These are phyloP conservation scores for Gloeopeniophorella convolvens DNA, from an alignment of 768 basidiomycete genomes.

Conservation along the genomic window DNA sequence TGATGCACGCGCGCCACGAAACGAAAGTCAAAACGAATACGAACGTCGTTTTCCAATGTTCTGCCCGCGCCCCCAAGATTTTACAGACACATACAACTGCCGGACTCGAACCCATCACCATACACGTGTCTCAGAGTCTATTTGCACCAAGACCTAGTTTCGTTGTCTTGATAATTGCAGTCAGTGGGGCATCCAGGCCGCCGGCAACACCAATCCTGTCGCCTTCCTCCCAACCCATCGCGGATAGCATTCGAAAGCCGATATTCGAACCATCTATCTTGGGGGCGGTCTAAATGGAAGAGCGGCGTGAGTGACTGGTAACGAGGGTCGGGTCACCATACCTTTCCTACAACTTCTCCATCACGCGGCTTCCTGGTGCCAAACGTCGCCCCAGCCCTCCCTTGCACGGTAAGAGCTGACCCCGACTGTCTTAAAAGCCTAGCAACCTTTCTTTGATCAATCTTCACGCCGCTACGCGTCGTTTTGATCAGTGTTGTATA, in stretches of 20 bases:
- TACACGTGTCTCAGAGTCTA: no score
- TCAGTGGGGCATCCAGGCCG: conserved; percentile 70
- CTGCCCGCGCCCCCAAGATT: no score
- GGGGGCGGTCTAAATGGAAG: conserved; percentile 53
- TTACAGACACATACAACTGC: no score
- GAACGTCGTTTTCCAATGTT: no score
- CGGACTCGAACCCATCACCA: no score
- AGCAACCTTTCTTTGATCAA: conserved; percentile 57
- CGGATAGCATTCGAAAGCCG: conserved; percentile 80
- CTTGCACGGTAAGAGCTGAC: no score
- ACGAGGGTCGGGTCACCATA: conserved; percentile 24
- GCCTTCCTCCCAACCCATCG: conserved; percentile 92
- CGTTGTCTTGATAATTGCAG: conserved; percentile 80
- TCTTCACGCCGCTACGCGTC: conserved; percentile 42
- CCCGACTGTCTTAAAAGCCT: conserved; percentile 32
- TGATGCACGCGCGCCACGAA: no score
- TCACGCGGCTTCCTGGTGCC: conserved; percentile 47
- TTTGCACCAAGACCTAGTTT: conserved; percentile 78
- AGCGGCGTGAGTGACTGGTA: not conserved
- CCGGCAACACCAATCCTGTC: conserved; percentile 58
- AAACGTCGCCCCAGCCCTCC: conserved; percentile 15
- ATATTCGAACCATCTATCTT: conserved; percentile 75
- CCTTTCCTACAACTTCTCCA: conserved; percentile 85
- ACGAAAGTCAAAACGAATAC: no score
- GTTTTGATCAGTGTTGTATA: conserved; percentile 78